phyloP scores from a whole-genome alignment of 495 filamentous ascomycete species.

The Pyrenopolyporus hunteri region DNA sequence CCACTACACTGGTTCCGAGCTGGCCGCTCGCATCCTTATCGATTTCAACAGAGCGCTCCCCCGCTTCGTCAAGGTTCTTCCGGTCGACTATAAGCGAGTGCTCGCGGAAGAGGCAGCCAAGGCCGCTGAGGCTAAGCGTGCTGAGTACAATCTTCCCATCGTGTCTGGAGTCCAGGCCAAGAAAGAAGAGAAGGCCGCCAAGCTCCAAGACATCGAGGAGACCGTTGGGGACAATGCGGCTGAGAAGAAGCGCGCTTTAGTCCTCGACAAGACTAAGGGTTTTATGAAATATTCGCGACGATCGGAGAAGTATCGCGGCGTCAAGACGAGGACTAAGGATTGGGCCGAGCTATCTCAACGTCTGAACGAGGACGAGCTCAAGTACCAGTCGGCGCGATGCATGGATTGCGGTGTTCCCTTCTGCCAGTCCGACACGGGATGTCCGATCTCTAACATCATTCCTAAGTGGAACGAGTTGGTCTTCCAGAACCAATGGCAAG shows the following conservation, averaged over 20 bases:
- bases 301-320: conserved; percentile 91
- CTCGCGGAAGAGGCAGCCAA: conserved; percentile 85
- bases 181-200: conserved; percentile 72
- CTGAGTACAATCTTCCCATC: conserved; percentile 82
- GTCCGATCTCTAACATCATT: conserved; percentile 99
- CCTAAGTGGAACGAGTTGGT: conserved; percentile 98
- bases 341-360: conserved; percentile 93
- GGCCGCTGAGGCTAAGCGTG: conserved; percentile 79
- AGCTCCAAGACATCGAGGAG: conserved; percentile 94
- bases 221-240: conserved; percentile 83
- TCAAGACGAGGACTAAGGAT: conserved; percentile 86
- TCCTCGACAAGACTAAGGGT: conserved; percentile 95
- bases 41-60: conserved; percentile 94
- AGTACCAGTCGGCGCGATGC: conserved; percentile 97
- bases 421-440: conserved; percentile 97
- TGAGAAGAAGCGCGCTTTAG: conserved; percentile 89
- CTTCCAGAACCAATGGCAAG: conserved; percentile 91
- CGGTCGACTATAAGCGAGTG: conserved; percentile 97
- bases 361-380: conserved; percentile 94
- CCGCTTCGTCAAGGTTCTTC: conserved; percentile 93
- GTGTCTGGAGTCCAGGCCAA: conserved; percentile 71
- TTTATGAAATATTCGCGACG: conserved; percentile 99
- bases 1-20: conserved; percentile 97
- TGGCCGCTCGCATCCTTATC: conserved; percentile 93
- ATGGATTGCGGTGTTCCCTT: conserved; percentile 99